Evolutionary conservation across 1,284 basidiomycete species (phyloP).

Genomic region (Tylopilus orsonianus): DNA sequence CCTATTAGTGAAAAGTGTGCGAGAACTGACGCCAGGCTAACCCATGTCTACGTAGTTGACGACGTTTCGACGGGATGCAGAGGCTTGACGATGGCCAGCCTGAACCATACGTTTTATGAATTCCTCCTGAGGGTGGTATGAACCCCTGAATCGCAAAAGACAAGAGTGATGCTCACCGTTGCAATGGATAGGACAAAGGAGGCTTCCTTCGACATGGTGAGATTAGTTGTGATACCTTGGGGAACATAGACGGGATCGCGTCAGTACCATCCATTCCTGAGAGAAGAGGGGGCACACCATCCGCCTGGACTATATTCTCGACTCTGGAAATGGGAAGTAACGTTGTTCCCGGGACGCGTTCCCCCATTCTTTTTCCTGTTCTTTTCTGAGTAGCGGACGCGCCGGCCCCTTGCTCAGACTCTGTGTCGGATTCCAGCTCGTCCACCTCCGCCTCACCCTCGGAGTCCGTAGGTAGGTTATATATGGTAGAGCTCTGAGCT

Average conservation of each 20-base stretch:
- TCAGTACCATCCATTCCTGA: slow-evolving; percentile 11
- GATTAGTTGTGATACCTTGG: slow-evolving; percentile 51
- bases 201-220: slow-evolving; percentile 72
- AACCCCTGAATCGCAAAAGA: slow-evolving; percentile 17
- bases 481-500: slow-evolving; percentile 28
- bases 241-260: slow-evolving; percentile 12
- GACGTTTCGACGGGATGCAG: slow-evolving; percentile 47
- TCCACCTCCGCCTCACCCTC: slow-evolving; percentile 53
- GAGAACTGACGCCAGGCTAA: slow-evolving; percentile 34
- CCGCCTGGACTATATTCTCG: slow-evolving; percentile 69
- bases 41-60: slow-evolving; percentile 72
- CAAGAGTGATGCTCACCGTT: slow-evolving; percentile 46
- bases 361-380: slow-evolving; percentile 37
- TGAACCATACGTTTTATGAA: slow-evolving; percentile 68
- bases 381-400: slow-evolving; percentile 37
- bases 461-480: slow-evolving; percentile 37
- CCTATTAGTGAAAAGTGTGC: slow-evolving; percentile 11
- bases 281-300: slow-evolving; percentile 46
- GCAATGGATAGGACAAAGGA: slow-evolving; percentile 68
- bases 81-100: slow-evolving; percentile 58
- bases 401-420: slow-evolving; percentile 39
- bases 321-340: slow-evolving; percentile 59
- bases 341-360: slow-evolving; percentile 60
- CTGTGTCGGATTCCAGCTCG: slow-evolving; percentile 66
- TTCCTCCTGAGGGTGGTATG: slow-evolving; percentile 56